Conservation (phyloP, 495 filamentous ascomycete genomes). For the Lasiosphaeria miniovina region DNA sequence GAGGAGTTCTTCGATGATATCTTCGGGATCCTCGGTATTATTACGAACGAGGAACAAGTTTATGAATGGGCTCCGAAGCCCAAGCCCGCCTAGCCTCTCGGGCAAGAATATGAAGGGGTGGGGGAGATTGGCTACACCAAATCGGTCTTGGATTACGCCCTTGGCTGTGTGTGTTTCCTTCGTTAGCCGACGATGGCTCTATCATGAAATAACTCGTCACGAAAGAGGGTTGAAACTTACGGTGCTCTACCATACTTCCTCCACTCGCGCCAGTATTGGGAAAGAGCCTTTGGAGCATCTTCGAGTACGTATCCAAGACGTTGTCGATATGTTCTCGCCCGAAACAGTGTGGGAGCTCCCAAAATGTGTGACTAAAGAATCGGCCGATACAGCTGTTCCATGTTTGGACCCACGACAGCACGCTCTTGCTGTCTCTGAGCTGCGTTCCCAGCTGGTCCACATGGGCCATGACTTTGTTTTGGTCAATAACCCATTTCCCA, state of each 20-base stretch:
- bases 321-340: slow-evolving; percentile 61
- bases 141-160: slow-evolving; percentile 52
- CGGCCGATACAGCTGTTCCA: slow-evolving; percentile 64
- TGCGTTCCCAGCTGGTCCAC: slow-evolving; percentile 59
- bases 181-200: no score
- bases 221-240: no score
- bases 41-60: slow-evolving; percentile 34
- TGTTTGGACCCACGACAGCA: slow-evolving; percentile 63
- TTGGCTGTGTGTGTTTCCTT: no score
- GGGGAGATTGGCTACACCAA: slow-evolving; percentile 53
- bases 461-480: slow-evolving; percentile 57
- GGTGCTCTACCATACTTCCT: slow-evolving; percentile 35
- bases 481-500: slow-evolving; percentile 61
- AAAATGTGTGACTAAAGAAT: slow-evolving; percentile 68
- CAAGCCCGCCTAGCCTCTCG: slow-evolving; percentile 53
- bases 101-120: slow-evolving; percentile 63
- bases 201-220: no score
- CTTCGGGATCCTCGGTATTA: slow-evolving; percentile 27
- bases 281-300: slow-evolving; percentile 54
- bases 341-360: slow-evolving; percentile 61
- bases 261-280: slow-evolving; percentile 16
- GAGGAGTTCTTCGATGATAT: slow-evolving; percentile 37
- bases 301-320: slow-evolving; percentile 55
- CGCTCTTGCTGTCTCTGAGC: slow-evolving; percentile 50
- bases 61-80: slow-evolving; percentile 55